Evolutionary conservation across 495 filamentous ascomycete species (phyloP).

Genomic region (Aspergillus sclerotiicarbonarius): DNA sequence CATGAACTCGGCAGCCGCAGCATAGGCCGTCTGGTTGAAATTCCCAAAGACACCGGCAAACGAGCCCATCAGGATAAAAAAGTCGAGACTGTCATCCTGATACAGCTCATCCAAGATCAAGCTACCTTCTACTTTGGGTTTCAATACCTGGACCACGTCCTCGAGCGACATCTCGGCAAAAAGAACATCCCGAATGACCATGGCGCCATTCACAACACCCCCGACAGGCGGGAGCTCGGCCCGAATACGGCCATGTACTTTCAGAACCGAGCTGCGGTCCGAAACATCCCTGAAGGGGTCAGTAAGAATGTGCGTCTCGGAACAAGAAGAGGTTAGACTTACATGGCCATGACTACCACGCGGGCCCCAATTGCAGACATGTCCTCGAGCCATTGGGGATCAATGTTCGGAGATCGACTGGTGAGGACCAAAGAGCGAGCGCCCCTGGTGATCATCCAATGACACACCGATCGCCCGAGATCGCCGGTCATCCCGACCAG

Average conservation of each 20-base stretch:
- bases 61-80: slow-evolving; percentile 16
- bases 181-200: slow-evolving; percentile 1
- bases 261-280: slow-evolving; percentile 1
- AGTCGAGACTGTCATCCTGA: slow-evolving; percentile 6
- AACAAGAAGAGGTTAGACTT: not conserved
- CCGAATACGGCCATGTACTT: not conserved
- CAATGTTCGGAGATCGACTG: slow-evolving; percentile 50
- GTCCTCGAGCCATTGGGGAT: slow-evolving; percentile 37
- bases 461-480: slow-evolving; percentile 24
- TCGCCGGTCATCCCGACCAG: slow-evolving; percentile 26
- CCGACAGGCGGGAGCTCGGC: slow-evolving; percentile 4
- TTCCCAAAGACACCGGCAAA: slow-evolving; percentile 6
- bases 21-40: slow-evolving; percentile 5
- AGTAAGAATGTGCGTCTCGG: not conserved
- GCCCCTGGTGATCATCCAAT: slow-evolving; percentile 24
- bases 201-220: slow-evolving; percentile 10
- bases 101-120: slow-evolving; percentile 4
- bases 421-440: slow-evolving; percentile 25
- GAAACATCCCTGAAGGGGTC: slow-evolving; percentile 11
- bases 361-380: slow-evolving; percentile 5
- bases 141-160: not conserved
- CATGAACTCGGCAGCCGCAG: slow-evolving; percentile 5
- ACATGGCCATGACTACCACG: slow-evolving; percentile 8
- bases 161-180: slow-evolving; percentile 2
- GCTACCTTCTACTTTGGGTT: slow-evolving; percentile 10